Conservation (phyloP, 1,139 yeast genomes). For the Diutina catenulata region DNA sequence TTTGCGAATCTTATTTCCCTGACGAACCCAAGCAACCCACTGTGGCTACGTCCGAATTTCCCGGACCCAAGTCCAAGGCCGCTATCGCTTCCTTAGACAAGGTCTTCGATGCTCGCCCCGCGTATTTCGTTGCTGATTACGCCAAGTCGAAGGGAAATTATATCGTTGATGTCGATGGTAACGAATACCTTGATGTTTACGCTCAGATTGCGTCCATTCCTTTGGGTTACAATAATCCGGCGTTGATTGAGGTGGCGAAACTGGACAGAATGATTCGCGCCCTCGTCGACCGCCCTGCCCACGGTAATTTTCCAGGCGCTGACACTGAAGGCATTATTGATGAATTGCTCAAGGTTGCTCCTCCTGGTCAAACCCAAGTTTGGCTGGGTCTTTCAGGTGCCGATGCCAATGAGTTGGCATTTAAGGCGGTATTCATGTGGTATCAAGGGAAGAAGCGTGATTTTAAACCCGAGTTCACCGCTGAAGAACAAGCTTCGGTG, state of each 20-base stretch:
- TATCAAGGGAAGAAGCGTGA: conserved; percentile 55
- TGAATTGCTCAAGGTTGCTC: conserved; percentile 52
- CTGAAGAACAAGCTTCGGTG: conserved; percentile 47
- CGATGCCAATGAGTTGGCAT: conserved; percentile 77
- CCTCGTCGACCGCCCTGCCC: conserved; percentile 64
- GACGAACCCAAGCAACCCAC: conserved; percentile 53
- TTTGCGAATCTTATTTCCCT: conserved; percentile 47
- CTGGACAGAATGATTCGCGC: conserved; percentile 57
- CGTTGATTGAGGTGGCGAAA: conserved; percentile 46
- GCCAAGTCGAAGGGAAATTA: conserved; percentile 60
- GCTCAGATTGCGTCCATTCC: conserved; percentile 74
- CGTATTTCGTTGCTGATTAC: conserved; percentile 60
- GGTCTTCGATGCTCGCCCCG: conserved; percentile 54
- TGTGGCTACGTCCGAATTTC: conserved; percentile 36
- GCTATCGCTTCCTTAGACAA: conserved; percentile 35
- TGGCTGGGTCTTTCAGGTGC: conserved; percentile 79
- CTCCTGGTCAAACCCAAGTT: conserved; percentile 52
- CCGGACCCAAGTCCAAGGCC: conserved; percentile 50
- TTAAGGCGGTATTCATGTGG: conserved; percentile 75
- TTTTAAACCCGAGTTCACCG: conserved; percentile 33
- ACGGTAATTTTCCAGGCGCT: conserved; percentile 62
- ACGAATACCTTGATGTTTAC: conserved; percentile 54
- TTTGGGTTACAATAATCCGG: conserved; percentile 72
- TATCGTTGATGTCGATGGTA: conserved; percentile 62
- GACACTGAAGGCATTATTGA: conserved; percentile 48